Evolutionary conservation across 78 protist genomes (phyloP).

Genomic region (Monosiga brevicollis): DNA sequence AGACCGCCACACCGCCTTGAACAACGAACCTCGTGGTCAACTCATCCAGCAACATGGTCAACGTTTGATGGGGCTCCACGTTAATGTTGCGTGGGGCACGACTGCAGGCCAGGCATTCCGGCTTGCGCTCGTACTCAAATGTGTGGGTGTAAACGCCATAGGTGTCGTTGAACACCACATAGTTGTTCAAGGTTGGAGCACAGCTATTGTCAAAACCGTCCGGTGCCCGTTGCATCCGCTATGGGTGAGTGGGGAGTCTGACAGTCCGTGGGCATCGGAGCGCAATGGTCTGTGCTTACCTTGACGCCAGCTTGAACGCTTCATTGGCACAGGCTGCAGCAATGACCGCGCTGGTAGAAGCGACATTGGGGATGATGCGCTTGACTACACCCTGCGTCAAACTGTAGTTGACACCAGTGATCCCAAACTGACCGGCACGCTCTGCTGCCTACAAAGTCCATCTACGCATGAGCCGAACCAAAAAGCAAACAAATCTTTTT

Average conservation of each 20-base stretch:
- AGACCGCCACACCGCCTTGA: not conserved
- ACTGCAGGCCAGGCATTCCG: conserved; percentile 63
- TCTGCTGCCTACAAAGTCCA: conserved; percentile 29
- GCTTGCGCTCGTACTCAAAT: conserved; percentile 56
- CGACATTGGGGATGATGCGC: conserved; percentile 96
- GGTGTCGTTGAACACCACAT: conserved; percentile 67
- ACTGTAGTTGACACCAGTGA: conserved; percentile 80
- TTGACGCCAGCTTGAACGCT: conserved; percentile 71
- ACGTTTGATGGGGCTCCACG: not conserved
- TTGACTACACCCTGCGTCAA: conserved; percentile 87
- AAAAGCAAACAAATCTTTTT: too few species aligned
- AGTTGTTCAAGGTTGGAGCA: conserved; percentile 55
- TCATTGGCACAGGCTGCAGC: conserved; percentile 85
- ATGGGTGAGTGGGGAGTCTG: too few species aligned
- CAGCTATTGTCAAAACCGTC: too few species aligned
- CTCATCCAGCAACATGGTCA: conserved; percentile 13
- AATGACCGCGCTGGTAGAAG: conserved; percentile 94
- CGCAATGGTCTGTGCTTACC: too few species aligned
- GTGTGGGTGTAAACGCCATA: conserved; percentile 71
- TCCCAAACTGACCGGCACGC: conserved; percentile 76
- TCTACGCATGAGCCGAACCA: too few species aligned
- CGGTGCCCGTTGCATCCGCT: too few species aligned
- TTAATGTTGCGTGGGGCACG: not conserved
- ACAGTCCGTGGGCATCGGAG: too few species aligned
- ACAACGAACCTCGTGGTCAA: conserved; percentile 12